Evolutionary conservation across 2,329 filamentous ascomycete species (phyloP).

Genomic region (Fusarium austroafricanum): DNA sequence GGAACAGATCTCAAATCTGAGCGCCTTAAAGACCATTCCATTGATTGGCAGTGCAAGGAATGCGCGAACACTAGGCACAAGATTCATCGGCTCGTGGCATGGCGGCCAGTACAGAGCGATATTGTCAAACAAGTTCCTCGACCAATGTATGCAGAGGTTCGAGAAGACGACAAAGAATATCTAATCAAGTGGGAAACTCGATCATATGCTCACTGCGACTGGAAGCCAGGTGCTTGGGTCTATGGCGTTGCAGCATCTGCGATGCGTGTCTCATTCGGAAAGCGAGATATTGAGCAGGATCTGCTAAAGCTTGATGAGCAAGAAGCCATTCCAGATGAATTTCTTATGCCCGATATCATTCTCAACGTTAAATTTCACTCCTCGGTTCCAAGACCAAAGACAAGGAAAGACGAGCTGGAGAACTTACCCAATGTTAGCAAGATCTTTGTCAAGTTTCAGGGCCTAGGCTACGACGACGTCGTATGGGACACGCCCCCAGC

Average conservation of each 20-base stretch:
- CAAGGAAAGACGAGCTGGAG: constrained; percentile 75
- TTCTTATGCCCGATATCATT: constrained; percentile 87
- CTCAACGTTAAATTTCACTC: constrained; percentile 75
- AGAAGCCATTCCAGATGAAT: constrained; percentile 90
- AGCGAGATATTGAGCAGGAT: constrained; percentile 70
- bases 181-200: constrained; percentile 86
- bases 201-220: constrained; percentile 85
- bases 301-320: constrained; percentile 73
- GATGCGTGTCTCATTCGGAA: constrained; percentile 82
- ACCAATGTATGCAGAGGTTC: constrained; percentile 58
- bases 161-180: constrained; percentile 83
- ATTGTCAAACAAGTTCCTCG: constrained; percentile 8
- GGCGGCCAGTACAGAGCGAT: constrained; percentile 72
- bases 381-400: constrained; percentile 61
- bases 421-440: constrained; percentile 78
- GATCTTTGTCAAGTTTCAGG: constrained; percentile 91
- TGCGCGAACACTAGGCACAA: constrained; percentile 75
- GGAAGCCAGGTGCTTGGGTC: constrained; percentile 92
- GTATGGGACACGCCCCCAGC: constrained; percentile 89
- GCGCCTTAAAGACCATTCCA: constrained; percentile 77
- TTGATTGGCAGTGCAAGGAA: constrained; percentile 82
- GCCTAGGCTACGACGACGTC: constrained; percentile 87
- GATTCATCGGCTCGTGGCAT: constrained; percentile 84
- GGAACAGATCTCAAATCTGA: constrained; percentile 54
- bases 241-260: constrained; percentile 72